A percentile compares a stretch with the other conserved stretches of the same genome.
Evolutionary conservation across 1,284 basidiomycete species (phyloP).

Genomic region (Naganishia liquefaciens): DNA sequence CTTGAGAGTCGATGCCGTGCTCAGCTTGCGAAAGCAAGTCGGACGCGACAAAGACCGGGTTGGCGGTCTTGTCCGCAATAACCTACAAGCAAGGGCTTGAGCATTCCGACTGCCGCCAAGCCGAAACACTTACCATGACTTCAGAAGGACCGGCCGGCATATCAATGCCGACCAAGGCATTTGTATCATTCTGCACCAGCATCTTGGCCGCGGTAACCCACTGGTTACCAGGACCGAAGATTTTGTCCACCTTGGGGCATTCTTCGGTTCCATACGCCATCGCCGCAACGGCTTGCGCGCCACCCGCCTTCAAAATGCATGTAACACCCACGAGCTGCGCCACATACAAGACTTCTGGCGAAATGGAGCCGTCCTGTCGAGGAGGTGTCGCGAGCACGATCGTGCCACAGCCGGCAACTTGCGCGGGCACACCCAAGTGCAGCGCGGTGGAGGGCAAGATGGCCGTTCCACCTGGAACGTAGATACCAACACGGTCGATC

Average conservation of each 20-base stretch:
- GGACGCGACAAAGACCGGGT: conserved; percentile 89
- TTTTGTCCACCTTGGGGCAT: conserved; percentile 99
- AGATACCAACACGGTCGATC: conserved; percentile 91
- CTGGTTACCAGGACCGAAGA: conserved; percentile 98
- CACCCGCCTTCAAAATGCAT: conserved; percentile 87
- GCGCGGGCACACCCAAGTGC: conserved; percentile 97
- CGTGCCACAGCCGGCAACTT: conserved; percentile 91
- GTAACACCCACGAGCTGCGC: conserved; percentile 84
- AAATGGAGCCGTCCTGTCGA: conserved; percentile 82
- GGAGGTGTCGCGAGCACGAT: conserved; percentile 96
- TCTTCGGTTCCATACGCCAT: conserved; percentile 94
- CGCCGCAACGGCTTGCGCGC: conserved; percentile 95
- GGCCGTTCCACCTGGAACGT: conserved; percentile 97
- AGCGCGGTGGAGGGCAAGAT: conserved; percentile 94
- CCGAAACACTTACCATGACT: conserved; percentile 71
- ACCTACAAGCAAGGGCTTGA: conserved; percentile 61
- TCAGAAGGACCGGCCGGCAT: conserved; percentile 99
- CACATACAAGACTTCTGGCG: conserved; percentile 93
- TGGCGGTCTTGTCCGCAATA: conserved; percentile 83
- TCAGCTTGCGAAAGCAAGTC: conserved; percentile 97
- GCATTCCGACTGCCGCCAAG: not conserved
- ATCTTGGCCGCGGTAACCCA: conserved; percentile 99
- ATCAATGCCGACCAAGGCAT: conserved; percentile 93
- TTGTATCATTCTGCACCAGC: conserved; percentile 98
- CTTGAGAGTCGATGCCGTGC: conserved; percentile 97